Conservation (phyloP, 495 filamentous ascomycete genomes). For the Penicillium alfredii region DNA sequence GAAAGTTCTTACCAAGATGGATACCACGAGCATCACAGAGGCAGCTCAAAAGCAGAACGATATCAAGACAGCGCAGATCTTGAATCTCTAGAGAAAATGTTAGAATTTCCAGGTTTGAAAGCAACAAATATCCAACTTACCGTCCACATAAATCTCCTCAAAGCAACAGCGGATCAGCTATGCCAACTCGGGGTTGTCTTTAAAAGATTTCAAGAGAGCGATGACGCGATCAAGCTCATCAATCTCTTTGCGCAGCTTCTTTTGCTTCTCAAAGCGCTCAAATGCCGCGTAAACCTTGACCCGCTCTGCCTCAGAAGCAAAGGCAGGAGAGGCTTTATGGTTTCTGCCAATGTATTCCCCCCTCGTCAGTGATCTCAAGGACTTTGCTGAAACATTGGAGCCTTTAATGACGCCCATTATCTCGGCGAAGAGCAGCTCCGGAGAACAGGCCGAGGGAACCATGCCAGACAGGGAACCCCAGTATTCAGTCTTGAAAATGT, state of each 20-base stretch:
- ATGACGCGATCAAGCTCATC: slow-evolving; percentile 35
- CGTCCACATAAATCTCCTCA: slow-evolving; percentile 42
- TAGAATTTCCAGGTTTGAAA: slow-evolving; percentile 4
- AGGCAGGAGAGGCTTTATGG: slow-evolving; percentile 24
- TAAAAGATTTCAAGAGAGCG: slow-evolving; percentile 13
- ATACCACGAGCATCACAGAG: slow-evolving; percentile 28
- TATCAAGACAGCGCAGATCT: slow-evolving; percentile 34
- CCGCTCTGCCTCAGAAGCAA: slow-evolving; percentile 21
- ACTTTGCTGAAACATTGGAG: slow-evolving; percentile 11
- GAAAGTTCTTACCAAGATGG: slow-evolving; percentile 30
- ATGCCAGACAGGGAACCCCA: slow-evolving; percentile 26
- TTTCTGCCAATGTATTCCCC: slow-evolving; percentile 25
- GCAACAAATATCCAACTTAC: slow-evolving; percentile 6
- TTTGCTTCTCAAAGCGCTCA: slow-evolving; percentile 31
- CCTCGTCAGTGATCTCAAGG: slow-evolving; percentile 19
- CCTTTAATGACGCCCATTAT: slow-evolving; percentile 45
- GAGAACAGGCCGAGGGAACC: slow-evolving; percentile 12
- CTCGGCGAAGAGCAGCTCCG: slow-evolving; percentile 37
- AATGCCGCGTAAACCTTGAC: slow-evolving; percentile 28
- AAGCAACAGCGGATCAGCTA: slow-evolving; percentile 20
- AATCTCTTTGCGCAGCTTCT: slow-evolving; percentile 21
- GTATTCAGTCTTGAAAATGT: slow-evolving; percentile 32
- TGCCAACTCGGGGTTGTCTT: slow-evolving; percentile 7
- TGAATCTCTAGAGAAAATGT: slow-evolving; percentile 29
- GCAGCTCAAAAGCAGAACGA: slow-evolving; percentile 31